phyloP scores from a whole-genome alignment of 192 early-diverging fungal genomes.

The Entomortierella beljakovae region DNA sequence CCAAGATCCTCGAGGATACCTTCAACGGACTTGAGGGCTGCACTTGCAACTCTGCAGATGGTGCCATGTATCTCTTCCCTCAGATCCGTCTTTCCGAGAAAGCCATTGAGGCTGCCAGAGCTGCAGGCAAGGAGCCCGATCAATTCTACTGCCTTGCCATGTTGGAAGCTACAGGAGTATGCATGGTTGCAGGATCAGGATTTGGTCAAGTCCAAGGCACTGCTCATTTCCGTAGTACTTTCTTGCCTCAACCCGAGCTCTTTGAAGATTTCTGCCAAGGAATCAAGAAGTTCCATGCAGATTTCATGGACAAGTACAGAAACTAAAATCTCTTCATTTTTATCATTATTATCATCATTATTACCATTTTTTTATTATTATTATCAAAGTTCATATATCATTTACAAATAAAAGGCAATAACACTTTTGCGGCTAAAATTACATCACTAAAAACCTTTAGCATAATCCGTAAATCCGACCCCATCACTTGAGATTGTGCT shows the following conservation, averaged over 20 bases:
- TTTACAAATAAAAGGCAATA: neutral
- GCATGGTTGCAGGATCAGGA: constrained; percentile 94
- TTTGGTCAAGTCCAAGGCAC: constrained; percentile 92
- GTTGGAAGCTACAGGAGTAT: constrained; percentile 95
- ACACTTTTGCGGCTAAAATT: too few species aligned
- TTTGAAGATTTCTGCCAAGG: constrained; percentile 90
- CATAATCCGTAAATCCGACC: too few species aligned
- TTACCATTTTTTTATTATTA: neutral
- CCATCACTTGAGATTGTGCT: too few species aligned
- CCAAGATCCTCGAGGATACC: constrained; percentile 75
- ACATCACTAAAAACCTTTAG: too few species aligned
- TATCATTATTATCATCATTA: neutral
- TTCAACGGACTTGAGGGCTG: constrained; percentile 89
- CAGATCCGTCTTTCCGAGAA: constrained; percentile 76
- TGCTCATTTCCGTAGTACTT: constrained; percentile 96
- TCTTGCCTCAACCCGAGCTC: constrained; percentile 92
- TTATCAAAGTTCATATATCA: neutral
- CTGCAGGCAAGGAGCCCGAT: constrained; percentile 83
- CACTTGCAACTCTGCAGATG: constrained; percentile 88
- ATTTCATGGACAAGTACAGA: constrained; percentile 83
- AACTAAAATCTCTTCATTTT: constrained; percentile 37
- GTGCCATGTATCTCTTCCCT: constrained; percentile 99
- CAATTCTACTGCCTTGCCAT: constrained; percentile 92
- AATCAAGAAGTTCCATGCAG: constrained; percentile 82
- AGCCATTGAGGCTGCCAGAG: constrained; percentile 82